Percentiles rank a stretch among this genome's conserved stretches.
phyloP scores from a whole-genome alignment of 805 yeast species.

The Cyberlindnera meyerae region DNA sequence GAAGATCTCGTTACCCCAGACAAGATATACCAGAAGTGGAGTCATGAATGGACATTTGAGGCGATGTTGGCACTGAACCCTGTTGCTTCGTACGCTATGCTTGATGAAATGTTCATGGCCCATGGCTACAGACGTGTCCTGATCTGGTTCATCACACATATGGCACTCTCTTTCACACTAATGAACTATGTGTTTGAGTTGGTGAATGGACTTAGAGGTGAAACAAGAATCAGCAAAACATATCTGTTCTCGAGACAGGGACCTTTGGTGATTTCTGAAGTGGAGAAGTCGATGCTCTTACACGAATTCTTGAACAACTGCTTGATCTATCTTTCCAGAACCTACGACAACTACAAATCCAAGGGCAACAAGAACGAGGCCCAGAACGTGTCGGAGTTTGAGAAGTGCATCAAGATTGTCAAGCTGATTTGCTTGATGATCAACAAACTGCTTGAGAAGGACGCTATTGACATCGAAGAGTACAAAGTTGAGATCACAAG shows the following conservation, averaged over 20 bases:
- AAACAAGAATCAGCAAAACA: slow-evolving; percentile 17
- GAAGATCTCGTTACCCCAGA: slow-evolving; percentile 41
- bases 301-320: slow-evolving; percentile 66
- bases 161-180: slow-evolving; percentile 48
- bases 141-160: slow-evolving; percentile 65
- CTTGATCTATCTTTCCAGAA: slow-evolving; percentile 38
- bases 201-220: slow-evolving; percentile 53
- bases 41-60: slow-evolving; percentile 43
- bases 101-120: slow-evolving; percentile 72
- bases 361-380: slow-evolving; percentile 17
- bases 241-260: slow-evolving; percentile 56
- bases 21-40: slow-evolving; percentile 43
- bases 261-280: slow-evolving; percentile 43
- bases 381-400: slow-evolving; percentile 21
- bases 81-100: slow-evolving; percentile 45
- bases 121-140: slow-evolving; percentile 56
- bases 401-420: slow-evolving; percentile 36
- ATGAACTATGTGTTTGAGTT: slow-evolving; percentile 63
- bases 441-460: slow-evolving; percentile 42
- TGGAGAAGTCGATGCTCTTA: slow-evolving; percentile 61
- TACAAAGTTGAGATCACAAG: slow-evolving; percentile 57
- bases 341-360: slow-evolving; percentile 20
- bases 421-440: slow-evolving; percentile 61
- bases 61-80: slow-evolving; percentile 48
- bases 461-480: slow-evolving; percentile 44